Base-by-base conservation (phyloP, 2,329 filamentous ascomycete species). In the Sporothrix brasiliensis region DNA sequence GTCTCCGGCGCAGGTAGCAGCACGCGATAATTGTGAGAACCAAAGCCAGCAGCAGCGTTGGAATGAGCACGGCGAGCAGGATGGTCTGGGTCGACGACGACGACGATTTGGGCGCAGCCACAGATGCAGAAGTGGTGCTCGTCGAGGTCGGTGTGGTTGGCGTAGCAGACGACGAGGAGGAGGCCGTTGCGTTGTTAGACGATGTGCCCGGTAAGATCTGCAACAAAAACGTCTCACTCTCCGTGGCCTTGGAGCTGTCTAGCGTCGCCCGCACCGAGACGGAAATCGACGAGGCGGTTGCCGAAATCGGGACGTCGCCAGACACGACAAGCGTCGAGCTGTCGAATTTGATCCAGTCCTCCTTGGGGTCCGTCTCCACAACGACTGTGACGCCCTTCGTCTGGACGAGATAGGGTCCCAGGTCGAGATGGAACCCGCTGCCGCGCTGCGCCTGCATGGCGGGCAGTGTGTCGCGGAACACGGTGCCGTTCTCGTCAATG, bases 301-400 rank as follows among this genome's bases (percentile, higher is more conserved):
- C 76, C 2, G 76, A 77, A 9, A 74, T 76, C 0, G 84, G 83
- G 1, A 81, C 79, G 19, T 77, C 76, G 1, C 84, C 84, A 0
- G 78, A 79, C 6, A 86, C 73, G 3, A 78, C 27, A 4, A 68
- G 74, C 0, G 77, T 61, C 2, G 50, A 49, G 3, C 74, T 76
- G 19, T 82, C 75, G 10, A 82, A 77, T 2, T 78, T 77, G 4
- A 87, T 76, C 85, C 85, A 87, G 30, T 80, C 74, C 24, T 80
- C 74, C 0, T 77, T 73, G 0, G 82, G 80, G n/a, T 74, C 75
- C 0, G 79, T 76, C 7, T 77, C 75, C 19, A 85, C 75, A 2
- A 77, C 76, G 16, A 85, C 66, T 0, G 78, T 73, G 13, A 81
- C 77, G 56, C 82, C 81, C 2, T 76, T 72, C 2, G 83, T 79